These are phyloP conservation scores for Venturia aucupariae DNA, from an alignment of 2,329 filamentous ascomycete species.

Conservation along the genomic window DNA sequence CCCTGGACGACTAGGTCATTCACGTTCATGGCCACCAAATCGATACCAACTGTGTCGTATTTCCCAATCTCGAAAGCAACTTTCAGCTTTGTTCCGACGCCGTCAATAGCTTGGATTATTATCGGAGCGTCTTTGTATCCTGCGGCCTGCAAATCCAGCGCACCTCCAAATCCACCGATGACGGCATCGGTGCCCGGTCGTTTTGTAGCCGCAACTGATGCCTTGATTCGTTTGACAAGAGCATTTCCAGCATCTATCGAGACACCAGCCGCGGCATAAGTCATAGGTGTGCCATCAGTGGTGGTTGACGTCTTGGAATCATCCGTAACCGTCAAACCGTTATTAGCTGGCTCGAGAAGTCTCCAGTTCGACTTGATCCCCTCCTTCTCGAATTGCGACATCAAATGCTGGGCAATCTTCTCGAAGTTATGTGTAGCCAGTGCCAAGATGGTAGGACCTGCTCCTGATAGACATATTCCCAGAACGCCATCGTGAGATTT, in stretches of 20 bases:
- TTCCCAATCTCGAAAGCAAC: conserved; percentile 84
- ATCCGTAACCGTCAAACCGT: conserved; percentile 39
- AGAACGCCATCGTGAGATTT: conserved; percentile 77
- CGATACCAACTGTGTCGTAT: conserved; percentile 91
- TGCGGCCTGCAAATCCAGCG: conserved; percentile 66
- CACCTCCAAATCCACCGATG: conserved; percentile 91
- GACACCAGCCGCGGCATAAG: conserved; percentile 88
- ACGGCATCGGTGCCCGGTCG: conserved; percentile 82
- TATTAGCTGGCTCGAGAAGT: conserved; percentile 78
- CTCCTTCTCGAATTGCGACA: conserved; percentile 61
- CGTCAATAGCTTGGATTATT: conserved; percentile 89
- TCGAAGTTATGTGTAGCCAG: conserved; percentile 86
- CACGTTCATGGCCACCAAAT: conserved; percentile 97
- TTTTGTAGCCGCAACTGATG: conserved; percentile 73
- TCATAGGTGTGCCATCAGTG: conserved; percentile 41
- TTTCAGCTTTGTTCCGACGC: conserved; percentile 93
- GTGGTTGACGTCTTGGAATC: conserved; percentile 16
- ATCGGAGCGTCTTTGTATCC: conserved; percentile 66
- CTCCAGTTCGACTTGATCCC: conserved; percentile 77
- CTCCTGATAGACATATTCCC: conserved; percentile 89
- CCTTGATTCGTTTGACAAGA: conserved; percentile 86
- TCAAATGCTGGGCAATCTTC: conserved; percentile 70
- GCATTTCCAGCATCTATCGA: conserved; percentile 91
- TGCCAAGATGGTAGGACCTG: conserved; percentile 88
- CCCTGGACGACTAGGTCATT: conserved; percentile 96